Base-by-base conservation (phyloP, 768 basidiomycete genomes). In the Boletellus ananas region DNA sequence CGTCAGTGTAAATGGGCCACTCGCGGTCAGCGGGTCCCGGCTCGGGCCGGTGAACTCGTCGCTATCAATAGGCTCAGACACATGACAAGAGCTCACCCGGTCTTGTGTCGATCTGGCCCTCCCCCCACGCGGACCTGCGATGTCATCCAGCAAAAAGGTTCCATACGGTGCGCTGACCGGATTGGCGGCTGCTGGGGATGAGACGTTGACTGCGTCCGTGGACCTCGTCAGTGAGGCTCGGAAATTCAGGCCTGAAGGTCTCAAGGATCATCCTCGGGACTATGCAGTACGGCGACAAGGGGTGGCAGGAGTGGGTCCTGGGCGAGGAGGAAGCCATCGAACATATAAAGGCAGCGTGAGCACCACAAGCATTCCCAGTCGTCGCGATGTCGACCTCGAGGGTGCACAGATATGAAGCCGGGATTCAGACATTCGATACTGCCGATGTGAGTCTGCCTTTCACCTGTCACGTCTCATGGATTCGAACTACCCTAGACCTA, bases 231-330 rank as follows among this genome's bases (percentile, higher is more conserved):
- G 74, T 67, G 16, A 70, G 72, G 40, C 69, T 75, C 17, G 79
- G 79, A 17, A 70, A 69, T 34, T 76, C 74, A 0, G 79, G 79
- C 13, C 58, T 76, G 23, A 73, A 80, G 61, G 72, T 82, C 8
- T 80, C 79, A 13, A 72, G 63, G 57, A 65, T 78, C 47, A 77
- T 79, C 40, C 67, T 81, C 2, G 79, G 79, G 1, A 72, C 72
- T 39, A 76, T 76, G 75, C 66, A 69, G 35, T 79, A 75, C 43
- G 76, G 67, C 17, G 45, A 59, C 29, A 67, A 74, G 12, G 71
- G 76, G 12, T 84, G 81, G 78, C 74, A 79, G 55, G 58, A 63
- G 4, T 82, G 80, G 81, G 72, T 81, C 8, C 54, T 78, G 20
- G 72, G 70, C 3, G 76, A 79, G 51, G 75, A 76, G 45, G 66